These are phyloP conservation scores for Sporothrix mexicana DNA, from an alignment of 2,329 filamentous ascomycete genomes.

Conservation along the genomic window DNA sequence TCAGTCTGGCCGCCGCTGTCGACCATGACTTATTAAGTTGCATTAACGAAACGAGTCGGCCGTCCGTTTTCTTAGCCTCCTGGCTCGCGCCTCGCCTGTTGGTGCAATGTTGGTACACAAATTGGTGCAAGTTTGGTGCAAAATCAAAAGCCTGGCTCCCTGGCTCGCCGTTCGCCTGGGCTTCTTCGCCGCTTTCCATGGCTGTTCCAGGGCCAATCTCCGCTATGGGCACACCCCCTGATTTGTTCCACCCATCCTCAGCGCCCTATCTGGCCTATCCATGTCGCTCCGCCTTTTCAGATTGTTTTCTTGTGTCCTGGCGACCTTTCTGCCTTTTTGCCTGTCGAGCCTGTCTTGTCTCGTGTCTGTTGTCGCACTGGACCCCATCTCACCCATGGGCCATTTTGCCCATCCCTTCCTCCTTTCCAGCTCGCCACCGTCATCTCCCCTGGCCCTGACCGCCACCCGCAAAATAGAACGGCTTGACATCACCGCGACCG, in stretches of 20 bases:
- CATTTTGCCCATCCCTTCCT: constrained; percentile 19
- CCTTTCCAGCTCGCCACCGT: constrained; percentile 24
- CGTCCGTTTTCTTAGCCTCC: constrained; percentile 16
- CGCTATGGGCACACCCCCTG: constrained; percentile 28
- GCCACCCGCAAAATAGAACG: constrained; percentile 32
- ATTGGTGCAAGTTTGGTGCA: no score
- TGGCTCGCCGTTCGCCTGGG: background rate
- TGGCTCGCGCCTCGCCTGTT: background rate
- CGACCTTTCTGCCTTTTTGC: no score
- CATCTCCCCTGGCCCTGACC: constrained; percentile 36
- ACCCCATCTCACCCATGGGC: background rate
- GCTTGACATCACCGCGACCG: background rate
- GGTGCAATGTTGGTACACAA: background rate
- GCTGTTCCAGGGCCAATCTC: constrained; percentile 32
- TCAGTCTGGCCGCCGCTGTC: background rate
- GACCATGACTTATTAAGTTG: background rate
- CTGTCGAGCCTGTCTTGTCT: background rate
- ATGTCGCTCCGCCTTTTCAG: constrained; percentile 18
- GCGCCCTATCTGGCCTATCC: constrained; percentile 22
- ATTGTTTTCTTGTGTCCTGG: background rate
- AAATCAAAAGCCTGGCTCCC: background rate
- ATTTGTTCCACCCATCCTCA: constrained; percentile 23
- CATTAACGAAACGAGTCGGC: background rate
- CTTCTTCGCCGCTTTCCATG: constrained; percentile 31
- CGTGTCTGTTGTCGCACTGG: background rate